A percentile compares a stretch with the other conserved stretches of the same genome.
Conservation (phyloP, 805 yeast genomes). For the Candida nemodendra region DNA sequence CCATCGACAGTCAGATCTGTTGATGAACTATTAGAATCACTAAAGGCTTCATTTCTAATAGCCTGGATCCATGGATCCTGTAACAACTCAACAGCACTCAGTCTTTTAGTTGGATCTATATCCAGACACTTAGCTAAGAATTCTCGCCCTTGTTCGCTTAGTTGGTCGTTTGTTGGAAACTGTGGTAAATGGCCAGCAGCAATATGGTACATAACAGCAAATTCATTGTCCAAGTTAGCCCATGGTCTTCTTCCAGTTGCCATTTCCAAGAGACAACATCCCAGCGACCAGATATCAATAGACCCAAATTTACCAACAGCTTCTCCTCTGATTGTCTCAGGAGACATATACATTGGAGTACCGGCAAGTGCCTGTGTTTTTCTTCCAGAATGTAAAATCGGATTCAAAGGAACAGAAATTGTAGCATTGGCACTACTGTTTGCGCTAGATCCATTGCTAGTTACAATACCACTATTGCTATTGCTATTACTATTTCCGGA, state of each 20-base stretch:
- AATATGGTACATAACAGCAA: conserved; percentile 98
- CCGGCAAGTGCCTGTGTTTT: conserved; percentile 60
- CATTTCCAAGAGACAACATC: conserved; percentile 96
- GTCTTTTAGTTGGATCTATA: conserved; percentile 77
- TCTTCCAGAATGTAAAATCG: conserved; percentile 22
- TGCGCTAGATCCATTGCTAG: conserved; percentile 33
- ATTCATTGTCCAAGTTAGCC: conserved; percentile 94
- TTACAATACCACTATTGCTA: conserved; percentile 13
- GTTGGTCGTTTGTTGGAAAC: conserved; percentile 74
- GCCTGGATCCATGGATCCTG: conserved; percentile 87
- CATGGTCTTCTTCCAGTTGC: conserved; percentile 95
- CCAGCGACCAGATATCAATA: conserved; percentile 92
- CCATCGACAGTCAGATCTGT: conserved; percentile 11
- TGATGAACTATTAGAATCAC: conserved; percentile 32
- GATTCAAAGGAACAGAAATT: conserved; percentile 14
- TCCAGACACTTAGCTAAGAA: conserved; percentile 77
- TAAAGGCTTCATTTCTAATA: conserved; percentile 69
- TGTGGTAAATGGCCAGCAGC: conserved; percentile 93
- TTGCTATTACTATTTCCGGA: conserved; percentile 3
- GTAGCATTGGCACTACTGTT: conserved; percentile 9
- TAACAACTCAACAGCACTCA: conserved; percentile 79
- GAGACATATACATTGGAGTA: conserved; percentile 99
- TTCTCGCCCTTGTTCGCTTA: conserved; percentile 67
- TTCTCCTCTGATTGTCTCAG: conserved; percentile 87
- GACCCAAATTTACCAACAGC: conserved; percentile 60